Percentiles rank a stretch among this genome's conserved stretches.
These are phyloP conservation scores for Malus hybrid DNA, from an alignment of 331 rosid genomes.

Conservation along the genomic window DNA sequence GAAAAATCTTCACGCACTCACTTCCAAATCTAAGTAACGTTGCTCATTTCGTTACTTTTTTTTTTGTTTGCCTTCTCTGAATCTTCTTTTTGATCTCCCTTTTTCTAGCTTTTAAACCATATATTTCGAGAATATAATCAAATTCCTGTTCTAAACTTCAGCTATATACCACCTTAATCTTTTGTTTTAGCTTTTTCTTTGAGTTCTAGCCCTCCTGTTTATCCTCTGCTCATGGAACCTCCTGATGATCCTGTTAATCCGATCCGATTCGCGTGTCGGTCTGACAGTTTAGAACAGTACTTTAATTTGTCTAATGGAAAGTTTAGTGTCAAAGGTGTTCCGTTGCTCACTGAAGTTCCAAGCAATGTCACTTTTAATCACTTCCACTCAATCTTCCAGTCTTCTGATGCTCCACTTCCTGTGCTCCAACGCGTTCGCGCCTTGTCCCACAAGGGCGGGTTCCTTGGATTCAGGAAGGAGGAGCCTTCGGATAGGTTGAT, in stretches of 20 bases:
- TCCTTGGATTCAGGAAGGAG: constrained; percentile 50
- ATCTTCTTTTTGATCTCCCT: no score
- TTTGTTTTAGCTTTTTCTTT: background rate
- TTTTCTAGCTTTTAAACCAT: no score
- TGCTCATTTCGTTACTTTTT: no score
- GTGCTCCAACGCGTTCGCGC: constrained; percentile 40
- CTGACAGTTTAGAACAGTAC: constrained; percentile 17
- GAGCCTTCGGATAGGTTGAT: constrained; percentile 46
- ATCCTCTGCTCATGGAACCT: constrained; percentile 43
- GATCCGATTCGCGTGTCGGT: background rate
- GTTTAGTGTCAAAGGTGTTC: constrained; percentile 38
- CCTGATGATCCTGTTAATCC: constrained; percentile 28
- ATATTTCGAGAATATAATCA: no score
- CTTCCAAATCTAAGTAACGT: no score
- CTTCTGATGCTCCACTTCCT: constrained; percentile 47
- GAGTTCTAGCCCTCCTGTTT: background rate
- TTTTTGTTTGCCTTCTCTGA: no score
- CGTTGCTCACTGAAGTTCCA: constrained; percentile 67
- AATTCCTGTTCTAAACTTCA: no score
- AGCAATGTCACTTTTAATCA: constrained; percentile 54
- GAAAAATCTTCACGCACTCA: no score
- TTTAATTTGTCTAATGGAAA: constrained; percentile 47
- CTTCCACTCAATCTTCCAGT: constrained; percentile 31
- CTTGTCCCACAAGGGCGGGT: constrained; percentile 61
- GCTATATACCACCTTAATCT: no score